Percentiles rank a stretch among this genome's conserved stretches.
phyloP scores from a whole-genome alignment of 176 grass and related monocot genomes.

The Triticum aestivum region IWGSC_CS_RefSeq_v2.1 NC_057807.1:307696696-307697195 shows the following conservation, averaged over 20 bases:
- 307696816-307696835: conserved; percentile 88
- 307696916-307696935: conserved; percentile 23
- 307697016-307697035: conserved; percentile 84
- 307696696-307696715: conserved; percentile 89
- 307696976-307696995: conserved; percentile 90
- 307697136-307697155: conserved; percentile 40
- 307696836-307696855: conserved; percentile 84
- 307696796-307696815: conserved; percentile 88
- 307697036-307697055: conserved; percentile 91
- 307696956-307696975: conserved; percentile 84
- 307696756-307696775: conserved; percentile 4
- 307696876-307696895: conserved; percentile 48
- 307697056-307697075: conserved; percentile 98
- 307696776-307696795: conserved; percentile 39
- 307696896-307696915: conserved; percentile 66
- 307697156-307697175: conserved; percentile 59
- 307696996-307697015: conserved; percentile 71
- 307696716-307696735: conserved; percentile 81
- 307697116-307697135: conserved; percentile 23
- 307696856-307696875: conserved; percentile 61
- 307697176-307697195: conserved; percentile 64
- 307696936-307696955: conserved; percentile 37
- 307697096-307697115: conserved; percentile 52
- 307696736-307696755: conserved; percentile 57
- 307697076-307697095: conserved; percentile 66